These are phyloP conservation scores for Diplocarpon mali DNA, from an alignment of 2,329 filamentous ascomycete genomes.

Conservation along the genomic window DNA sequence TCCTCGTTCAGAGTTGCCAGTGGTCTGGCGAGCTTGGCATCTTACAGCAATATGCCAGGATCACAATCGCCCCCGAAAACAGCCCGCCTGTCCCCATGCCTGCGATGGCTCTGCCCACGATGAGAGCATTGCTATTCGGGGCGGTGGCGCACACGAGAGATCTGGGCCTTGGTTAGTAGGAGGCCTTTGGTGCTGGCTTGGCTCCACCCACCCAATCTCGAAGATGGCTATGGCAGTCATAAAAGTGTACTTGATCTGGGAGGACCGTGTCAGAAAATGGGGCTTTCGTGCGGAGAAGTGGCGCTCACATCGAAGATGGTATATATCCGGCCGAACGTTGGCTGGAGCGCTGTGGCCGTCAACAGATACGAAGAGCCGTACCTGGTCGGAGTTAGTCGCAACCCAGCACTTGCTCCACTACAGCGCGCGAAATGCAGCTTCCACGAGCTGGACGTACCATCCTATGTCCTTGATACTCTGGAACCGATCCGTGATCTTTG, in stretches of 20 bases:
- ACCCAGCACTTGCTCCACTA: background rate
- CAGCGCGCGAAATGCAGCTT: background rate
- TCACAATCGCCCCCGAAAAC: constrained; percentile 26
- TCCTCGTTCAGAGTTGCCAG: background rate
- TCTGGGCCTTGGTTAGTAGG: constrained; percentile 13
- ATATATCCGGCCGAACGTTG: constrained; percentile 24
- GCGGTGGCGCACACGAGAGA: constrained; percentile 28
- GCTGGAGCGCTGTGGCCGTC: constrained; percentile 26
- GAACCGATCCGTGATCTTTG: constrained; percentile 28
- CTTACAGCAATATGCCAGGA: constrained; percentile 23
- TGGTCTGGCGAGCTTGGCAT: background rate
- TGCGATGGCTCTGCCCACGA: constrained; percentile 27
- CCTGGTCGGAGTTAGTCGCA: constrained; percentile 4
- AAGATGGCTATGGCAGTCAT: constrained; percentile 25
- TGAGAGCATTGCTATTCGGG: constrained; percentile 26
- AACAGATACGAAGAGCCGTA: constrained; percentile 29
- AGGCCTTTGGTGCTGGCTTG: background rate
- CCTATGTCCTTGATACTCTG: constrained; percentile 19
- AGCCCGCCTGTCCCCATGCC: constrained; percentile 26
- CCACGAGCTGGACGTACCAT: background rate
- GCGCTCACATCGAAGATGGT: constrained; percentile 21
- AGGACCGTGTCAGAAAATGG: background rate
- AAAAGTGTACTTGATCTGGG: constrained; percentile 23
- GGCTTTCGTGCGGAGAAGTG: background rate
- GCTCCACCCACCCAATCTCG: constrained; percentile 23